Evolutionary conservation across 179 eudicot genomes (phyloP).

Genomic region (Beta macrorhiza): DNA sequence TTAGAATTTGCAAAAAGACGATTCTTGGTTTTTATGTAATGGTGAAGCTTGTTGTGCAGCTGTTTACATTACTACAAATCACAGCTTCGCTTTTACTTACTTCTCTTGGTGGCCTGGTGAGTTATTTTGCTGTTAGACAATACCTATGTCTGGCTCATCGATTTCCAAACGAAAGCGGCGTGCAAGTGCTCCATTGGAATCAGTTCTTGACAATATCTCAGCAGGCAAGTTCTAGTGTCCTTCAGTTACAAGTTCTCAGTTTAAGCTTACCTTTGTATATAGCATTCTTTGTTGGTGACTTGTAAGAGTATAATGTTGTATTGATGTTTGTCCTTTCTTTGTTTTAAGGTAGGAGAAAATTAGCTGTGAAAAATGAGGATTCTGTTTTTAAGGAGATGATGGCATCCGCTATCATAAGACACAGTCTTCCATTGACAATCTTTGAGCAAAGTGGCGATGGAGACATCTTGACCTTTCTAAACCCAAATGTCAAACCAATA

Average conservation of each 20-base stretch:
- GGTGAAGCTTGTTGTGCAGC: not conserved
- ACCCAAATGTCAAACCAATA: conserved; percentile 7
- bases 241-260: not conserved
- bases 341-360: not conserved
- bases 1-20: no score
- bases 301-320: not conserved
- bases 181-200: not conserved
- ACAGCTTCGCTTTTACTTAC: not conserved
- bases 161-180: not conserved
- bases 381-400: not conserved
- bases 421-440: not conserved
- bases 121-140: not conserved
- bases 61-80: not conserved
- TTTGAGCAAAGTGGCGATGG: not conserved
- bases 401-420: not conserved
- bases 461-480: not conserved
- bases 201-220: not conserved
- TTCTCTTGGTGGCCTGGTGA: not conserved
- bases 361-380: not conserved
- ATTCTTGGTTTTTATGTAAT: no score
- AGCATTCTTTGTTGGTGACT: not conserved
- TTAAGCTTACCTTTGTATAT: not conserved
- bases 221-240: not conserved
- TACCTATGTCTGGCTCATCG: not conserved
- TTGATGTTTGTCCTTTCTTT: not conserved